Percentiles rank a stretch among this genome's conserved stretches.
phyloP scores from a whole-genome alignment of 2,329 filamentous ascomycete species.

The Fusarium gaditjirri region DNA sequence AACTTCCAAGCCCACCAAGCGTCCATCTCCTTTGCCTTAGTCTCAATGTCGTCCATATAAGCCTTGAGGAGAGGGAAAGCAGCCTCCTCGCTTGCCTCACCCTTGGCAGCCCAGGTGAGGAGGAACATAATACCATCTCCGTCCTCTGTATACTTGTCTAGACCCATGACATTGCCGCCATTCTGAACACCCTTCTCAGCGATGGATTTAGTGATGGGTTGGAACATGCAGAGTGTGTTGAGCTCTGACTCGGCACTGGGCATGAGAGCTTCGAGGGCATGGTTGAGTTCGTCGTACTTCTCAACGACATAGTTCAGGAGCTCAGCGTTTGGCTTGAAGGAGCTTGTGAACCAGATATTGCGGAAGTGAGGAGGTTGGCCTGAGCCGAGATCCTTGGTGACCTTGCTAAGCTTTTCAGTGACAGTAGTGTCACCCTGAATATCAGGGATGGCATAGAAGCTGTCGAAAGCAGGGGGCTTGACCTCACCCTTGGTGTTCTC shows the following conservation, averaged over 20 bases:
- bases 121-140: constrained; percentile 50
- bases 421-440: constrained; percentile 44
- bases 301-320: constrained; percentile 49
- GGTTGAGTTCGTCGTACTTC: constrained; percentile 46
- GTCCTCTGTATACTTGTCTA: constrained; percentile 45
- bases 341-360: constrained; percentile 51
- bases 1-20: constrained; percentile 50
- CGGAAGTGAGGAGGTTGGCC: constrained; percentile 46
- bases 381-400: constrained; percentile 46
- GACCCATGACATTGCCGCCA: constrained; percentile 49
- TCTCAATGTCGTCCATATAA: constrained; percentile 48
- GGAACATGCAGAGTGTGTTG: constrained; percentile 48
- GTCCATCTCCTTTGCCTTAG: constrained; percentile 39
- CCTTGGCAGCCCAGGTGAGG: constrained; percentile 45
- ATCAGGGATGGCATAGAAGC: constrained; percentile 41
- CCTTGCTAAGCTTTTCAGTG: constrained; percentile 43
- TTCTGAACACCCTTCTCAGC: constrained; percentile 45
- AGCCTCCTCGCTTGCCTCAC: constrained; percentile 48
- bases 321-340: constrained; percentile 51
- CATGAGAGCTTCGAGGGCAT: constrained; percentile 41
- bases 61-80: constrained; percentile 51
- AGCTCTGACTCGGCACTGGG: constrained; percentile 41
- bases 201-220: constrained; percentile 48
- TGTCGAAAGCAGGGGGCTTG: constrained; percentile 46
- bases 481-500: constrained; percentile 46